Base-by-base conservation (phyloP, 2,329 filamentous ascomycete genomes). In the Aspergillus fumigatus region DNA sequence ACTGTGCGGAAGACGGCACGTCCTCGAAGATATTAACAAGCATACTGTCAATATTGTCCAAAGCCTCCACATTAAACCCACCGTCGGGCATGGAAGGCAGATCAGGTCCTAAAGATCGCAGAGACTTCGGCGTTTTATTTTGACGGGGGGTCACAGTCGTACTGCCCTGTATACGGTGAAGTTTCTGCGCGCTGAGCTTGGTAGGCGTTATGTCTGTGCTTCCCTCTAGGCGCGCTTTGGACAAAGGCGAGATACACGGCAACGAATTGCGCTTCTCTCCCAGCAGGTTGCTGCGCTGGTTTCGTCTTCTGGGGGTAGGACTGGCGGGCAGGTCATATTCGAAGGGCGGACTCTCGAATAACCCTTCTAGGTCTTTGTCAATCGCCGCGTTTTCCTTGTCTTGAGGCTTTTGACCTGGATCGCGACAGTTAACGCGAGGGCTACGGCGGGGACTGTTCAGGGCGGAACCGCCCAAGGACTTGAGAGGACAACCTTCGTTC, bases 301-400 rank as follows among this genome's bases (percentile, higher is more conserved):
- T 82, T 35, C 80, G 85, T 62, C 82, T 83, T 40, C 75, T 74
- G 51, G 77, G 77, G 38, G 76, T 72, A 55, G 77, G 74, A 68
- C 79, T 81, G 81, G 82, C 57, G 79, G 79, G 58, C 80, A 83
- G 3, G 79, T 86, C 52, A 76, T 86, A 52, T 74, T 72, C 69
- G 79, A 63, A 80, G 70, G 63, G 67, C 60, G 54, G 75, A 53
- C 87, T 81, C 55, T 87, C 85, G 65, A 94, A 92, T 4, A 94
- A 79, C 51, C 82, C 79, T 43, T 84, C 82, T 5, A 89, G 71
- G 38, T 82, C 80, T 21, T 70, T 57, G 9, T 70, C 66, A 5
- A 80, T 78, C 11, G 75, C 77, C 50, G 73, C 73, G 60, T 87
- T 86, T 68, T 87, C 84, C 63, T 86, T 86, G 57, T 86, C 82